These are phyloP conservation scores for Passalora sequoiae DNA, from an alignment of 2,329 filamentous ascomycete species.

Conservation along the genomic window DNA sequence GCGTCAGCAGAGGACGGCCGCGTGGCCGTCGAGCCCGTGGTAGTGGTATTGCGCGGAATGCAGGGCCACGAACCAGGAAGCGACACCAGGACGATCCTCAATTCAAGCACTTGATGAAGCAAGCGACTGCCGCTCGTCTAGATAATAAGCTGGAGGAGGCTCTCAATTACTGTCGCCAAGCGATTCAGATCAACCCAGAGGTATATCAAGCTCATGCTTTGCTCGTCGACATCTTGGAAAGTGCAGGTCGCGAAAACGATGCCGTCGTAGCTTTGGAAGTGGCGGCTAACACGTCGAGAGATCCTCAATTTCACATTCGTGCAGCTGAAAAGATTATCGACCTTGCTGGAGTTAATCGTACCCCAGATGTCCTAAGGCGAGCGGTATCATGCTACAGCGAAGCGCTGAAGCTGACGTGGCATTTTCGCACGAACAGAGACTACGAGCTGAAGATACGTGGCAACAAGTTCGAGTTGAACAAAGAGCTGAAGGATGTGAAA, in stretches of 20 bases:
- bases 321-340: slow-evolving; percentile 53
- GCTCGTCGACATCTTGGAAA: slow-evolving; percentile 54
- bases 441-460: slow-evolving; percentile 41
- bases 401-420: slow-evolving; percentile 40
- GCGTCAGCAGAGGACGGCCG: slow-evolving; percentile 15
- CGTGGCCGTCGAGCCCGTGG: slow-evolving; percentile 15
- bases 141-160: slow-evolving; percentile 57
- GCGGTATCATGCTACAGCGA: slow-evolving; percentile 51
- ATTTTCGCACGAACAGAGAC: slow-evolving; percentile 35
- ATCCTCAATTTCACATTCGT: slow-evolving; percentile 53
- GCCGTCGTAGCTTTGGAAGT: slow-evolving; percentile 53
- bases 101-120: slow-evolving; percentile 62
- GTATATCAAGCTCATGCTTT: slow-evolving; percentile 58
- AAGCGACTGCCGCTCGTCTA: slow-evolving; percentile 65
- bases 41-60: not conserved
- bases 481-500: slow-evolving; percentile 45
- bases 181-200: slow-evolving; percentile 56
- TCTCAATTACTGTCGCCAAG: slow-evolving; percentile 46
- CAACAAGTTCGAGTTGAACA: slow-evolving; percentile 53
- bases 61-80: slow-evolving; percentile 40
- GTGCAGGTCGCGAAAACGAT: slow-evolving; percentile 53
- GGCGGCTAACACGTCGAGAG: slow-evolving; percentile 54
- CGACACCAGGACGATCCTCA: slow-evolving; percentile 64
- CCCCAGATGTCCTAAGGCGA: slow-evolving; percentile 35
- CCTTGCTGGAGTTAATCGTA: slow-evolving; percentile 40